Conservation (phyloP, 2,329 filamentous ascomycete genomes). For the Colletotrichum costaricense region DNA sequence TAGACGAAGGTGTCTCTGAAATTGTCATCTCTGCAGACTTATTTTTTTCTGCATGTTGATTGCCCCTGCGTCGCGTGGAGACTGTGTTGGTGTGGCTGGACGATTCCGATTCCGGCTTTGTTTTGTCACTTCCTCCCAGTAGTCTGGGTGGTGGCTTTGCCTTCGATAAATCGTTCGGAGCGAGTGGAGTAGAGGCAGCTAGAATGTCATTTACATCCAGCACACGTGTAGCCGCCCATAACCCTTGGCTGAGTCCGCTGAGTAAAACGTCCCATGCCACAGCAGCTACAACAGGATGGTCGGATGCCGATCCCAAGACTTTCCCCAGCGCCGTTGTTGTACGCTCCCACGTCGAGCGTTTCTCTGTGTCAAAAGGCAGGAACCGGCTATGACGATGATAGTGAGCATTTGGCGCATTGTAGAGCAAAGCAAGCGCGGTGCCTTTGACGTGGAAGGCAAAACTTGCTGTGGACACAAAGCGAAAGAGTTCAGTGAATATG, state of each 20-base stretch:
- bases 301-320: conserved; percentile 61
- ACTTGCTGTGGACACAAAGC: conserved; percentile 55
- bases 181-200: conserved; percentile 47
- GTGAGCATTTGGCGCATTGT: conserved; percentile 59
- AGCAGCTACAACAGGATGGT: conserved; percentile 68
- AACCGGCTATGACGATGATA: conserved; percentile 61
- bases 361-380: conserved; percentile 57
- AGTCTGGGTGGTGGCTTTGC: conserved; percentile 21
- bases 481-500: conserved; percentile 59
- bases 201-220: conserved; percentile 63
- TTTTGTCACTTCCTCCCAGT: background rate
- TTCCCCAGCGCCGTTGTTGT: conserved; percentile 56
- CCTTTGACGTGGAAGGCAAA: conserved; percentile 58
- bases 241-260: conserved; percentile 62
- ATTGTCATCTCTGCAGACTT: conserved; percentile 9
- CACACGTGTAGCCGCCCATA: conserved; percentile 67
- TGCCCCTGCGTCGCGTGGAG: conserved; percentile 17
- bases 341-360: conserved; percentile 56
- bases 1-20: conserved; percentile 25
- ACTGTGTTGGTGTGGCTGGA: conserved; percentile 8
- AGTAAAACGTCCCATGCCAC: conserved; percentile 70
- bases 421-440: conserved; percentile 54
- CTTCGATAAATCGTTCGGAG: conserved; percentile 26
- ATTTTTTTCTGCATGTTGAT: background rate
- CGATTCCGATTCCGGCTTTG: conserved; percentile 24